phyloP scores from a whole-genome alignment of 306 rosid species.

The Rosa chinensis region DNA sequence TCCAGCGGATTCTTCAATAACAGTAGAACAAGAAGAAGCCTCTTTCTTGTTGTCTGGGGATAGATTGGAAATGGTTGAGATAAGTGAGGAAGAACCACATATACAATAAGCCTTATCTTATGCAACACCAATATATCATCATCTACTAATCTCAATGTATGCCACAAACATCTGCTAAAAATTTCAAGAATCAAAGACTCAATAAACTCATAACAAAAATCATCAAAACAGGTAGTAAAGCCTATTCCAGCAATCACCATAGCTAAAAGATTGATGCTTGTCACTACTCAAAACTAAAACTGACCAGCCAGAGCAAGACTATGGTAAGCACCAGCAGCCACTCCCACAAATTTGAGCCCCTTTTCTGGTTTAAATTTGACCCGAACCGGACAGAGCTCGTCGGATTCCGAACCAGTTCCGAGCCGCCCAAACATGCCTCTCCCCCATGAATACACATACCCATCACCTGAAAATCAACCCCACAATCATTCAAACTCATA shows the following conservation, averaged over 20 bases:
- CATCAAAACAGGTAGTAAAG: not conserved
- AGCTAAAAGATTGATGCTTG: not conserved
- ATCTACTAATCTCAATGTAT: not conserved
- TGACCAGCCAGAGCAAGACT: constrained; percentile 84
- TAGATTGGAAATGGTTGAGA: not conserved
- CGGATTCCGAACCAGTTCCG: constrained; percentile 66
- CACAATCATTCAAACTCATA: not conserved
- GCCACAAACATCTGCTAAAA: not conserved
- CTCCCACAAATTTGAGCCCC: constrained; percentile 47
- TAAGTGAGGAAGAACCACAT: not conserved
- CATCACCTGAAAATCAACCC: constrained; percentile 54
- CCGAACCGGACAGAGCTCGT: constrained; percentile 53
- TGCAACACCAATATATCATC: not conserved
- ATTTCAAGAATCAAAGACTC: not conserved
- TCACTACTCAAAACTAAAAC: not conserved
- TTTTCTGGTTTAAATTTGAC: constrained; percentile 44
- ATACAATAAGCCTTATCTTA: not conserved
- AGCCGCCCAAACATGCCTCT: constrained; percentile 89
- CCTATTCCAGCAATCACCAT: not conserved
- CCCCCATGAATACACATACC: constrained; percentile 85
- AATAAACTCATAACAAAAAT: not conserved
- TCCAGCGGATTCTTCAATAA: not conserved
- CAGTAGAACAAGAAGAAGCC: not conserved
- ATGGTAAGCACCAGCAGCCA: constrained; percentile 94
- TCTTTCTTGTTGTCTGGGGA: not conserved